Percentiles rank a stretch among this genome's conserved stretches.
Evolutionary conservation across 2,329 filamentous ascomycete genomes (phyloP).

Genomic region (Talaromyces islandicus): DNA sequence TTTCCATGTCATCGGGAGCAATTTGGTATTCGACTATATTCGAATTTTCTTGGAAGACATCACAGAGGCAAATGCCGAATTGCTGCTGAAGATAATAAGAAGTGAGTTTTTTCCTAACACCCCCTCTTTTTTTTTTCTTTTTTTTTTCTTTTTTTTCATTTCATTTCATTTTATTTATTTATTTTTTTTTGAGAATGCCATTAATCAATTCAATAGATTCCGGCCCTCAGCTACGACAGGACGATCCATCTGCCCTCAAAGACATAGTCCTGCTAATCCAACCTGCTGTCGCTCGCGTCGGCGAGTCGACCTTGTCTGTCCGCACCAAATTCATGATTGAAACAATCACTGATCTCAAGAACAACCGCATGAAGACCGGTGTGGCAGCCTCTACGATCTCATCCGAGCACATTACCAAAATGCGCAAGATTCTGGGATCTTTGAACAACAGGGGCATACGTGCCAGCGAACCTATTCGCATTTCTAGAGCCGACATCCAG

Average conservation of each 20-base stretch:
- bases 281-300: conserved; percentile 61
- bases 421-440: conserved; percentile 80
- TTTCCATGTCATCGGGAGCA: conserved; percentile 78
- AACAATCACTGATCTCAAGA: conserved; percentile 88
- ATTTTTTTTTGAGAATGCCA: no score
- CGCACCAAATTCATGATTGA: conserved; percentile 98
- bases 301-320: conserved; percentile 68
- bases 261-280: conserved; percentile 79
- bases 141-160: no score
- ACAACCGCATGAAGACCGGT: conserved; percentile 79
- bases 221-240: conserved; percentile 76
- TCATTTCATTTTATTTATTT: no score
- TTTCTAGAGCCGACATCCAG: conserved; percentile 75
- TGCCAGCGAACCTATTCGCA: conserved; percentile 72
- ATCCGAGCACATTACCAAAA: conserved; percentile 75
- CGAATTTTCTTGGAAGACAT: conserved; percentile 68
- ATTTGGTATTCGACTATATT: conserved; percentile 86
- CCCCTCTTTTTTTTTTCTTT: not conserved
- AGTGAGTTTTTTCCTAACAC: conserved; percentile 32
- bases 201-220: conserved; percentile 43
- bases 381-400: conserved; percentile 64
- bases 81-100: conserved; percentile 77
- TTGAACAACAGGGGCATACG: conserved; percentile 65
- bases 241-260: conserved; percentile 82
- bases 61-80: conserved; percentile 80